Conservation (phyloP, 192 early-diverging fungal species). For the Backusella macrospora region DNA sequence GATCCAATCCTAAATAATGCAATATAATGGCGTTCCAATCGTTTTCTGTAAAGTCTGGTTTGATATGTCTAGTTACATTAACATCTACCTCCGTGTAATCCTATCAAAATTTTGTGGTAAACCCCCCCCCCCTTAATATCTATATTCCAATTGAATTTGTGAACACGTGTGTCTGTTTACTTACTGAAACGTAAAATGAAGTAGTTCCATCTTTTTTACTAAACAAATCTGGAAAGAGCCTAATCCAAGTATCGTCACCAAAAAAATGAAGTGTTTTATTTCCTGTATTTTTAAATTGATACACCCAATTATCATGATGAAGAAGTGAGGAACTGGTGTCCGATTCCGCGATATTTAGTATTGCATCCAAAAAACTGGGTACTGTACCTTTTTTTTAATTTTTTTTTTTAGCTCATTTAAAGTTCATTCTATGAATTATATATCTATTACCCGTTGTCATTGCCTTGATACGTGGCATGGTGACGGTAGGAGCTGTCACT, state of each 20-base stretch:
- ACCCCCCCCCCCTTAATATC: background rate
- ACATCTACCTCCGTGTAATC: conserved; percentile 77
- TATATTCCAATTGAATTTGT: conserved; percentile 48
- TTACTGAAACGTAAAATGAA: conserved; percentile 70
- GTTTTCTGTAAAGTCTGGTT: conserved; percentile 51
- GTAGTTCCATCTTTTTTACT: conserved; percentile 63
- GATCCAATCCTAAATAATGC: conserved; percentile 84
- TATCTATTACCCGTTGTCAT: conserved; percentile 66
- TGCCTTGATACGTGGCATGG: conserved; percentile 72
- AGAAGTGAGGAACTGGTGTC: conserved; percentile 60
- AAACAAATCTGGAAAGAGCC: conserved; percentile 77
- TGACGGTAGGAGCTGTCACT: conserved; percentile 74
- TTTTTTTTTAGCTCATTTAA: background rate
- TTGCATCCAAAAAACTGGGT: conserved; percentile 81
- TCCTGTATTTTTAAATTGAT: conserved; percentile 55
- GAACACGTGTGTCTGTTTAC: conserved; percentile 58
- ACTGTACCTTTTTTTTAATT: conserved; percentile 61
- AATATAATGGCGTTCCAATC: conserved; percentile 77
- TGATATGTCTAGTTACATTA: conserved; percentile 73
- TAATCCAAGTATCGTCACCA: conserved; percentile 97
- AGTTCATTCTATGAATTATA: background rate
- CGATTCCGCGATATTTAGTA: conserved; percentile 79
- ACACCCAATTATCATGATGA: conserved; percentile 77
- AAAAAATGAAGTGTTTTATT: conserved; percentile 71
- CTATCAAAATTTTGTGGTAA: conserved; percentile 29